A percentile compares a stretch with the other conserved stretches of the same genome.
phyloP scores from a whole-genome alignment of 2,329 filamentous ascomycete species.

The Aureobasidium pullulans region DNA sequence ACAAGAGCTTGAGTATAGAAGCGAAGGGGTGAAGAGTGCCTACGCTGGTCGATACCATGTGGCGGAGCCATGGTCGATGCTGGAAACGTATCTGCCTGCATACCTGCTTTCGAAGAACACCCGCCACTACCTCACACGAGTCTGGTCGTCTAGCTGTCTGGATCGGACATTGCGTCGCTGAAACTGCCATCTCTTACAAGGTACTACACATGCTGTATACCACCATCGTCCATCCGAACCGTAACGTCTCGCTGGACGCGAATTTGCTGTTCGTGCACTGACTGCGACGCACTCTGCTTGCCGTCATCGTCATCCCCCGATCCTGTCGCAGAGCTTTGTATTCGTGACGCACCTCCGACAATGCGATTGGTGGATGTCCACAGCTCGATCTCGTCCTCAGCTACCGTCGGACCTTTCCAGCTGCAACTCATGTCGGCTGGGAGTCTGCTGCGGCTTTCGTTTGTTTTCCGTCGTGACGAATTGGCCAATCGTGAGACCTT shows the following conservation, averaged over 20 bases:
- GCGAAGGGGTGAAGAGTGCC: too few species aligned
- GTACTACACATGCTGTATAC: neutral
- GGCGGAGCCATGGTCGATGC: too few species aligned
- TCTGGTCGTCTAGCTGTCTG: too few species aligned
- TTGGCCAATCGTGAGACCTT: neutral
- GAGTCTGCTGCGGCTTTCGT: neutral
- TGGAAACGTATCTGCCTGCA: too few species aligned
- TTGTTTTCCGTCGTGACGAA: neutral
- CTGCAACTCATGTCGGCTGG: neutral
- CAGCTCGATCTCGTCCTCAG: slow-evolving; percentile 5
- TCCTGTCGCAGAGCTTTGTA: neutral
- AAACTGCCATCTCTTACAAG: too few species aligned
- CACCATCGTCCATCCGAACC: neutral
- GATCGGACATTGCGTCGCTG: too few species aligned
- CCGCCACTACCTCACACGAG: neutral
- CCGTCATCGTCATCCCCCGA: neutral
- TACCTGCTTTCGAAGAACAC: neutral
- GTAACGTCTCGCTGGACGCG: neutral
- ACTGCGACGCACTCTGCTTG: neutral
- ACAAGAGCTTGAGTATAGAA: too few species aligned
- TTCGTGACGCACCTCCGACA: neutral
- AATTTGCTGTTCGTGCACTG: neutral
- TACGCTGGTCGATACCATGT: too few species aligned
- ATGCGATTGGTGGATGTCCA: slow-evolving; percentile 3
- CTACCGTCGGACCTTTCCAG: neutral